Percentiles rank a stretch among this genome's conserved stretches.
phyloP scores from a whole-genome alignment of 2,329 filamentous ascomycete genomes.

The Arthrobotrys sphaeroides region DNA sequence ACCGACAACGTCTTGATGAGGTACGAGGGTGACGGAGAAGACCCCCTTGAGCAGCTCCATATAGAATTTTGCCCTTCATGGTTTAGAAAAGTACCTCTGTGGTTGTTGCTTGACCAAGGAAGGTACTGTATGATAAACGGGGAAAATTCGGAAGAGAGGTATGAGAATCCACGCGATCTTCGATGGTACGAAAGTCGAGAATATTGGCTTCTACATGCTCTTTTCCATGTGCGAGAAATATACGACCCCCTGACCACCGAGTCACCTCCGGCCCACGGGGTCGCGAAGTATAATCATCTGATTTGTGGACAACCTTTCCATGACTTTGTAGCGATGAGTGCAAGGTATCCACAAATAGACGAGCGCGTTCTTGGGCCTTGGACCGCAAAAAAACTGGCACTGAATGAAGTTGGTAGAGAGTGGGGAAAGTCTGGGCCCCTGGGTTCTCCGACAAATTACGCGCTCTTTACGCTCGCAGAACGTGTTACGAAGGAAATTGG shows the following conservation, averaged over 20 bases:
- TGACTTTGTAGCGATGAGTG: neutral
- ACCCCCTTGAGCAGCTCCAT: neutral
- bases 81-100: neutral
- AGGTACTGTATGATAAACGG: neutral
- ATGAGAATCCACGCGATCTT: neutral
- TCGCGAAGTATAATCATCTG: neutral
- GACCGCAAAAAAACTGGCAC: slow-evolving; percentile 13
- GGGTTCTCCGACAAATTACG: slow-evolving; percentile 13
- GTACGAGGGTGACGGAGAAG: neutral
- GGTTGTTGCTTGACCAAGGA: neutral
- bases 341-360: too few species aligned
- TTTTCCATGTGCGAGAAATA: slow-evolving; percentile 24
- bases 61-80: neutral
- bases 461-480: slow-evolving; percentile 8
- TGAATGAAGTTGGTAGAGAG: neutral
- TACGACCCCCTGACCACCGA: neutral
- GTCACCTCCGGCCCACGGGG: neutral
- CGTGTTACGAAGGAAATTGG: slow-evolving; percentile 4
- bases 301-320: slow-evolving; percentile 3
- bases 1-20: neutral
- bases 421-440: slow-evolving; percentile 2
- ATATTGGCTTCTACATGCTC: slow-evolving; percentile 15
- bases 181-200: slow-evolving; percentile 28
- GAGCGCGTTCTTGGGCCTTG: neutral
- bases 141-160: neutral